Evolutionary conservation across 371 early-diverging fungal genomes (phyloP).

Genomic region (Mucor sp.): DNA sequence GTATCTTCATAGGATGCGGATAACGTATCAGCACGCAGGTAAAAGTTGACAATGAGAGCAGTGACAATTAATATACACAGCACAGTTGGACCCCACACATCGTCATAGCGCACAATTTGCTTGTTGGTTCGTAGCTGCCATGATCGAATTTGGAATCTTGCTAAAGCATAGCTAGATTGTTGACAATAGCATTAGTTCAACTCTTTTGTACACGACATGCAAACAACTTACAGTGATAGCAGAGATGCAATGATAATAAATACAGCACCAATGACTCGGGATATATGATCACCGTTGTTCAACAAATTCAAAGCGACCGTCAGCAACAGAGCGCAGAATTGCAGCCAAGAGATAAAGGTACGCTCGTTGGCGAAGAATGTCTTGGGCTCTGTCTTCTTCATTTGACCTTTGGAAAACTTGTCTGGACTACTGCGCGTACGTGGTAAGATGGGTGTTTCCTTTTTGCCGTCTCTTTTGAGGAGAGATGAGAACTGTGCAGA

Average conservation of each 20-base stretch:
- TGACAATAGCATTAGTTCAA: no score
- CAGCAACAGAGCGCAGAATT: constrained; percentile 67
- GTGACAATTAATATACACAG: constrained; percentile 31
- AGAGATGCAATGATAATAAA: constrained; percentile 29
- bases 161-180: constrained; percentile 27
- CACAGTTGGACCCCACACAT: constrained; percentile 33
- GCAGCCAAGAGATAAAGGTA: constrained; percentile 88
- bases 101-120: constrained; percentile 26
- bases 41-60: constrained; percentile 33
- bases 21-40: constrained; percentile 23
- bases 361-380: constrained; percentile 93
- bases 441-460: constrained; percentile 2
- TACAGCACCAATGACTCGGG: constrained; percentile 33
- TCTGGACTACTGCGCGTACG: constrained; percentile 7
- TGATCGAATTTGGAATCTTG: constrained; percentile 29
- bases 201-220: no score
- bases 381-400: constrained; percentile 34
- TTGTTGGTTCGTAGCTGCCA: constrained; percentile 31
- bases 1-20: constrained; percentile 2
- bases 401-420: background rate
- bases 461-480: background rate
- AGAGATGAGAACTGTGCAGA: background rate
- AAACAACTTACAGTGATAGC: constrained; percentile 29
- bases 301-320: constrained; percentile 70
- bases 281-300: constrained; percentile 63